Percentiles rank a stretch among this genome's conserved stretches.
Evolutionary conservation across 2,329 filamentous ascomycete species (phyloP).

Genomic region (Drechslera avenae): DNA sequence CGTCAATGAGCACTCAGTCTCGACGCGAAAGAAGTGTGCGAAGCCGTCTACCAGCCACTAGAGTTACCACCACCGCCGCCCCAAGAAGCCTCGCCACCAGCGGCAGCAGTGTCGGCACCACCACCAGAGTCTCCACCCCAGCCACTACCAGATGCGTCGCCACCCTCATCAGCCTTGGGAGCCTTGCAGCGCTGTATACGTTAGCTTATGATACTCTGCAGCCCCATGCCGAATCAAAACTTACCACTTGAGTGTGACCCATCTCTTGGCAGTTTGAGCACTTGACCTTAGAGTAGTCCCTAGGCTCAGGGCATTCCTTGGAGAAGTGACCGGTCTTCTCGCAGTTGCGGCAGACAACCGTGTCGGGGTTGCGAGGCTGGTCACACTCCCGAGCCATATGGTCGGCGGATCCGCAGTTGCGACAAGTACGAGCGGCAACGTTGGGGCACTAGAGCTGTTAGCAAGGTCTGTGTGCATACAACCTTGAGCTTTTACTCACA

Average conservation of each 20-base stretch:
- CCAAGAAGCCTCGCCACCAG: slow-evolving; percentile 29
- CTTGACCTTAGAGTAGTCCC: slow-evolving; percentile 56
- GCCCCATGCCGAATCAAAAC: not conserved
- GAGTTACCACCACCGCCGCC: not conserved
- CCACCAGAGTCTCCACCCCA: slow-evolving; percentile 20
- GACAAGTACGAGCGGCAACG: slow-evolving; percentile 39
- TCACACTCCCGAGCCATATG: slow-evolving; percentile 47
- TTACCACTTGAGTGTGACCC: slow-evolving; percentile 42
- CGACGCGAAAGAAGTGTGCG: not conserved
- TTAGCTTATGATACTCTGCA: slow-evolving; percentile 11
- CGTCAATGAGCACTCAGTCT: no score
- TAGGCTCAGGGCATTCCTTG: slow-evolving; percentile 63
- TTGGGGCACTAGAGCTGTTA: slow-evolving; percentile 40
- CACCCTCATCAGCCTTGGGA: slow-evolving; percentile 28
- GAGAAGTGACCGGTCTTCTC: slow-evolving; percentile 66
- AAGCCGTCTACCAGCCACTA: slow-evolving; percentile 16
- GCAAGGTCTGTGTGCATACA: not conserved
- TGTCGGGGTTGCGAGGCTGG: slow-evolving; percentile 44
- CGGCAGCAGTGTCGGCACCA: slow-evolving; percentile 8
- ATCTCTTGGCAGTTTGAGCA: slow-evolving; percentile 55
- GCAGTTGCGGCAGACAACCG: slow-evolving; percentile 64
- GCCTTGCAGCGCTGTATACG: slow-evolving; percentile 40
- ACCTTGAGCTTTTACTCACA: slow-evolving; percentile 17
- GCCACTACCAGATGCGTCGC: slow-evolving; percentile 11
- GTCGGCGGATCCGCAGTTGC: slow-evolving; percentile 46